Base-by-base conservation (phyloP, 2,329 filamentous ascomycete genomes). In the Exserohilum turcica region DNA sequence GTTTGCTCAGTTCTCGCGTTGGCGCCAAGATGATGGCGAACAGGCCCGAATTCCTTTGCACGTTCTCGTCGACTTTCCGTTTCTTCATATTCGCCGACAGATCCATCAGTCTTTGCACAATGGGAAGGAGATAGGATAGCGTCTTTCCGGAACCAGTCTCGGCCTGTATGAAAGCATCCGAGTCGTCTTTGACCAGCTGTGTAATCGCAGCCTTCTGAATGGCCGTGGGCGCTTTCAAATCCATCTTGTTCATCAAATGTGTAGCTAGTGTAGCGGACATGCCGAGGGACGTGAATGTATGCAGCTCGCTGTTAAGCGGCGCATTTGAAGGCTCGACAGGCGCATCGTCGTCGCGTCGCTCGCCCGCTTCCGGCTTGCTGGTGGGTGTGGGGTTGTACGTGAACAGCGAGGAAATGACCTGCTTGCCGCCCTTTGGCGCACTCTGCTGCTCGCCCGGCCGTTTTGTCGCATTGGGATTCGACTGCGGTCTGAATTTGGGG, bases 71-170 rank as follows among this genome's bases (percentile, higher is more conserved):
- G 29, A 64, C 66, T 57, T 72, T 71, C 60, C 49, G 73, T 78
- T 66, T 73, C 66, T 75, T 78, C 72, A 76, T 78, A 51, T 73
- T 74, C 70, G 73, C 84, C 62, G 80, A 90, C 27, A 97, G 82
- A 12, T 86, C 83, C 74, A 96, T 85, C 16, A 99, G 88, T 19
- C 92, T 84, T 71, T 99, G 91, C 18, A 99, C 86, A 40, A 99
- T 89, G 1, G 94, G 94, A 6, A 99, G 78, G 4, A 99, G 82
- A 72, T 99, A 99, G n/a, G 94, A 91, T 55, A 99, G 78, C 0
- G 94, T 99, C 78, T 99, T 99, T 77, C 94, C 94, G 0, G 94
- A 99, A 63, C 94, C 94, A 0, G 94, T 99, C 77, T 99, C 89
- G 2, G 94, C 95, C 73, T 97, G 94, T 29, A 99, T 88, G 67